Base-by-base conservation (phyloP, 179 eudicot genomes). In the Heliamphora ciliata region DNA sequence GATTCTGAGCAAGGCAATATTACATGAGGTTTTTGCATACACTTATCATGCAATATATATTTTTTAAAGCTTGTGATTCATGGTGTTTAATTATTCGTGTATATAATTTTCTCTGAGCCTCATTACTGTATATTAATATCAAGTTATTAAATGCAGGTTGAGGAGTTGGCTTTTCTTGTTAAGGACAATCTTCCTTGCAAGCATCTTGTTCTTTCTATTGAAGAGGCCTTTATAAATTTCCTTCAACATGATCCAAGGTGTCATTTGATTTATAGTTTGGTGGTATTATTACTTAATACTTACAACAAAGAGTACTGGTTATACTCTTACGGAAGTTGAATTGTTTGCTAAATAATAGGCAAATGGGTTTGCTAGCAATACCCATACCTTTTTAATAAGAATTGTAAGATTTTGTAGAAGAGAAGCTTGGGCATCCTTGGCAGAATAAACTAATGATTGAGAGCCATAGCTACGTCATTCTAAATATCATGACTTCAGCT, bases 121-220 rank as follows among this genome's bases (percentile, higher is more conserved):
- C 18, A 21, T 68, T 48, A 7, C 55, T 77, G 48, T 68, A 14
- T 76, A 55, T 46, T 56, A 55, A 79, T 52, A 40, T 52, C 14
- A 55, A 18, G 63, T 65, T 52, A 71, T 52, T 54, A 66, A 24
- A 66, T 82, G 86, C 89, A 95, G 98, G 97, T 92, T 84, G 97
- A 95, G 88, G 98, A 95, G 84, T 88, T 95, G 86, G 98, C 98
- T 82, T 95, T 85, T 83, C 97, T 95, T 40, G 79, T 95, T 18
- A 94, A 91, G 79, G 97, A 94, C 82, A 96, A 96, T 83, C 89
- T 88, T 71, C 89, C 90, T 10, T 89, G 94, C 93, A 94, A 89
- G 86, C 90, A 96, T 86, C 98, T 96, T 82, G 88, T 96, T 71
- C 91, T 96, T 68, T 88, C 95, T 3, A 86, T 89, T 87, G 99